Evolutionary conservation across 352 stramenopile genomes (phyloP).

Genomic region (Phytophthora brassicae): DNA sequence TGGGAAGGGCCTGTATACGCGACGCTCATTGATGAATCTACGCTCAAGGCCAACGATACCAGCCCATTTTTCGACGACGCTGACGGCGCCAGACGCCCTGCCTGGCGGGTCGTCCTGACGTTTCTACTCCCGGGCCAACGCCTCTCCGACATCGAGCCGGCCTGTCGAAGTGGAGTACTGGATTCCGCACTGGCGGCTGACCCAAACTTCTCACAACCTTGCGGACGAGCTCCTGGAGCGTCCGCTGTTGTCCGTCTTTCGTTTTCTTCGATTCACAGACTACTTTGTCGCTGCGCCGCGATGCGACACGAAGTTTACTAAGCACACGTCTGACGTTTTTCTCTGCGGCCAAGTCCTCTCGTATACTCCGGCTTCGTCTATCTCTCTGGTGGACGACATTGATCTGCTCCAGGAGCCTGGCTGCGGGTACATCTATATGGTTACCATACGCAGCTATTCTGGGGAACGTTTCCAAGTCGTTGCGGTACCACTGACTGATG

Average conservation of each 20-base stretch:
- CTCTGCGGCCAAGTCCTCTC: slow-evolving; percentile 7
- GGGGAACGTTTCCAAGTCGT: neutral
- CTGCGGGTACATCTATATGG: slow-evolving; percentile 1
- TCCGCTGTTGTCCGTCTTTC: slow-evolving; percentile 6
- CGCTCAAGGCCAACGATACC: neutral
- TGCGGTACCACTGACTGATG: neutral
- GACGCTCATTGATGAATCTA: no score
- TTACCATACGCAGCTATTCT: neutral
- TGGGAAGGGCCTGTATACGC: slow-evolving; percentile 7
- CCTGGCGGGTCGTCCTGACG: neutral
- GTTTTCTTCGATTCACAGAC: slow-evolving; percentile 5
- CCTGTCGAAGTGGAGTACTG: no score
- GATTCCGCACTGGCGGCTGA: slow-evolving; percentile 8
- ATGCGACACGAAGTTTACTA: slow-evolving; percentile 5
- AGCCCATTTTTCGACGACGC: slow-evolving; percentile 3
- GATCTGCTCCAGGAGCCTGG: slow-evolving; percentile 4
- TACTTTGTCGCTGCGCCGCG: slow-evolving; percentile 1
- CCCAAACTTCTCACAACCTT: neutral
- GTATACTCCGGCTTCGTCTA: neutral
- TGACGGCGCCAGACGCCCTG: neutral
- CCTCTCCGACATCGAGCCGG: neutral
- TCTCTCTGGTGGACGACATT: slow-evolving; percentile 5
- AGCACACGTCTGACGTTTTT: slow-evolving; percentile 9
- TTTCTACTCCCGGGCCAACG: slow-evolving; percentile 5
- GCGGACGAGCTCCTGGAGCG: slow-evolving; percentile 1